Base-by-base conservation (phyloP, 129 eudicot genomes). In the Flaveria bidentis region DNA sequence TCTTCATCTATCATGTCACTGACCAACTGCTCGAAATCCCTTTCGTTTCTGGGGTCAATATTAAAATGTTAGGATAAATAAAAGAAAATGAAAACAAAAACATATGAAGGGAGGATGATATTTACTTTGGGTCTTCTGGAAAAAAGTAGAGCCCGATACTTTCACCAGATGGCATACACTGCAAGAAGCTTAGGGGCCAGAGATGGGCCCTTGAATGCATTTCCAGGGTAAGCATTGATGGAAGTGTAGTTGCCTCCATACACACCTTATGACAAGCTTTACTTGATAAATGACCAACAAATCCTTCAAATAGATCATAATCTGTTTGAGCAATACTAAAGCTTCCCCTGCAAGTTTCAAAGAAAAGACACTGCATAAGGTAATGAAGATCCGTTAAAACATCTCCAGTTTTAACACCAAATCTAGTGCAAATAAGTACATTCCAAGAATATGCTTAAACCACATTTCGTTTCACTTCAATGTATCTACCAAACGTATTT, bases 61-160 rank as follows among this genome's bases (percentile, higher is more conserved):
- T 17, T 33, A 20, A 12, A 53, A 47, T 39, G 28, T 67, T 42
- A 69, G 39, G n/a, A 66, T 42, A 42, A 60, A 73, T 46, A 69
- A 73, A 65, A 9, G 11, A 50, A 18, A 20, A 23, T 17, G 10
- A n/a, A 50, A 47, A 22, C 4, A 69, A 36, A 26, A 20, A 61
- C 30, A 76, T 18, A 14, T 18, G 14, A 71, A 18, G 51, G 51
- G 63, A 78, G 56, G 25, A 41, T 18, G 63, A 73, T 56, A 53
- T 26, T 30, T 44, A 91, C 97, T 86, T 82, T 80, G 33, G 22
- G 28, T 70, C 56, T 50, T 72, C 76, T 7, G 93, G 82, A 66
- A 91, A 88, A 76, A 91, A 86, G 82, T 84, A 91, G 45, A 91
- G 78, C 42, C 82, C 97, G 49, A 91, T 91, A 36, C 64, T 58